Evolutionary conservation across 1,284 basidiomycete genomes (phyloP).

Genomic region (Flammula alnicola): DNA sequence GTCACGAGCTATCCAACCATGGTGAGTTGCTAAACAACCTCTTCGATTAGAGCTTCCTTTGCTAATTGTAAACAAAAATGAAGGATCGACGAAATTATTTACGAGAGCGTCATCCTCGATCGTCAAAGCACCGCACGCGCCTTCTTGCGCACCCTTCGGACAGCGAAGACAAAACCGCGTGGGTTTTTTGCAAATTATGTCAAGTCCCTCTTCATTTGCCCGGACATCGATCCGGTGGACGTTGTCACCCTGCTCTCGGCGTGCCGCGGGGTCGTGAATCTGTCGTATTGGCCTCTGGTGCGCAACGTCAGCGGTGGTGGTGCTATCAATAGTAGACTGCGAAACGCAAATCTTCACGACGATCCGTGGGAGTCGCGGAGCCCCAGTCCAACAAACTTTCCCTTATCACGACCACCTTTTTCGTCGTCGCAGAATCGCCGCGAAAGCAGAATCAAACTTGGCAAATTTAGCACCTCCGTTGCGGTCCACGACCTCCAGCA

Average conservation of each 20-base stretch:
- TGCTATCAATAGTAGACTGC: not conserved
- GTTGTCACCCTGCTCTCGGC: constrained; percentile 16
- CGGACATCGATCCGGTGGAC: constrained; percentile 18
- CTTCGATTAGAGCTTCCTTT: not conserved
- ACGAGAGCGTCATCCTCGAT: constrained; percentile 24
- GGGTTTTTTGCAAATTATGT: constrained; percentile 30
- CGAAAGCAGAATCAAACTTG: not conserved
- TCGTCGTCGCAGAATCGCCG: not conserved
- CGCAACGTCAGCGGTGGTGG: constrained; percentile 1
- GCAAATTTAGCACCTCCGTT: constrained; percentile 3
- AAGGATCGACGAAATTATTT: constrained; percentile 31
- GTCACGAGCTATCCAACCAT: constrained; percentile 19
- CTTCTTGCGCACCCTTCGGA: constrained; percentile 30
- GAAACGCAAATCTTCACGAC: not conserved
- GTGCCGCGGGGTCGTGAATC: constrained; percentile 18
- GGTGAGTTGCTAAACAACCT: constrained; percentile 21
- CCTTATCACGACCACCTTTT: not conserved
- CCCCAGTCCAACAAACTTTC: constrained; percentile 1
- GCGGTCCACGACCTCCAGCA: constrained; percentile 9
- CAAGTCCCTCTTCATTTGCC: constrained; percentile 27
- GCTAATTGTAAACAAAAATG: not conserved
- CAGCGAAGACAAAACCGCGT: constrained; percentile 21
- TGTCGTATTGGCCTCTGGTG: constrained; percentile 22
- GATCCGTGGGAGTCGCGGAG: constrained; percentile 13
- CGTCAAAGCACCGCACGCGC: constrained; percentile 18